Conservation (phyloP, 495 filamentous ascomycete genomes). For the Chlorociboria aeruginascens region DNA sequence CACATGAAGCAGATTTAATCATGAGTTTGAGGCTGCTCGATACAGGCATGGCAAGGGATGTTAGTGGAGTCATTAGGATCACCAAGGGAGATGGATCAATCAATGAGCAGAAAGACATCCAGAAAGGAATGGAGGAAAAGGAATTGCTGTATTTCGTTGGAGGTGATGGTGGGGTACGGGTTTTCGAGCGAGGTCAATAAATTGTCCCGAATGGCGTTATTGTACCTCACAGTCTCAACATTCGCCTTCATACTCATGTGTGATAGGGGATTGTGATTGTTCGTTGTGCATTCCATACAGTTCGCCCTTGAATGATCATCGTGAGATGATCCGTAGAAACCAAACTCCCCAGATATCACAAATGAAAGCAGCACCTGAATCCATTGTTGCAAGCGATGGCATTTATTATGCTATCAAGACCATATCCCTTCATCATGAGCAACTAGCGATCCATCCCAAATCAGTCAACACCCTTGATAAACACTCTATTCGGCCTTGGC, state of each 20-base stretch:
- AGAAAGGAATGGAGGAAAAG: conserved; percentile 35
- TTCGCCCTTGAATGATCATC: no score
- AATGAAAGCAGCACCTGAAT: background rate
- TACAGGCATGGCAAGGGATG: conserved; percentile 77
- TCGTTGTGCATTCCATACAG: no score
- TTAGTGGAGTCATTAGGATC: conserved; percentile 78
- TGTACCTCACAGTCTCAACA: no score
- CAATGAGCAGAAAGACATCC: conserved; percentile 13
- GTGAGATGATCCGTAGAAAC: background rate
- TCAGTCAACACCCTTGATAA: conserved; percentile 15
- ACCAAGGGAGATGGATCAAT: conserved; percentile 35
- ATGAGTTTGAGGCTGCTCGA: conserved; percentile 65
- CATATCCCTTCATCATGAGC: conserved; percentile 17
- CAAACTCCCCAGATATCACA: background rate
- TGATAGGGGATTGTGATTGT: no score
- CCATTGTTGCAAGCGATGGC: conserved; percentile 16
- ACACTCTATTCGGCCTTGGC: conserved; percentile 18
- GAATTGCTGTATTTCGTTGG: conserved; percentile 76
- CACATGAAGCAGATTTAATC: conserved; percentile 59
- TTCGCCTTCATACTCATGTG: no score
- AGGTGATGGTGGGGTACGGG: conserved; percentile 62
- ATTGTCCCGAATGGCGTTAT: background rate
- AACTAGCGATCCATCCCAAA: conserved; percentile 15
- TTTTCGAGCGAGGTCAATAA: conserved; percentile 62
- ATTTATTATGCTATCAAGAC: conserved; percentile 17